These are phyloP conservation scores for Mesostigma viride DNA, from an alignment of 139 green algal species.

Conservation along the genomic window DNA sequence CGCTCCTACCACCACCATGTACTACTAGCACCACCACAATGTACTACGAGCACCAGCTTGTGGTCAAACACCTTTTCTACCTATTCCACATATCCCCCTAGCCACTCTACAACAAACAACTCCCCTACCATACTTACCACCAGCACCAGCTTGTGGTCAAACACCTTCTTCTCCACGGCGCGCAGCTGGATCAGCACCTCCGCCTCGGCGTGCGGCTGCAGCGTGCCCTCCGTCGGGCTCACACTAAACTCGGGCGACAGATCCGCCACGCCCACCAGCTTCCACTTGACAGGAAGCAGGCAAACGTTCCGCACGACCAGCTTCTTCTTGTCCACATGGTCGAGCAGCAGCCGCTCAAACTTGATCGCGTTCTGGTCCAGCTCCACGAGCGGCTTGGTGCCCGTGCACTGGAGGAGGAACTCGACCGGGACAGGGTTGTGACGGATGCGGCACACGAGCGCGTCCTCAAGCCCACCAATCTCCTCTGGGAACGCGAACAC, in stretches of 20 bases:
- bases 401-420: constrained; percentile 51
- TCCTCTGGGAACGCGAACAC: constrained; percentile 50
- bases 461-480: constrained; percentile 33
- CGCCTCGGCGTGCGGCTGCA: constrained; percentile 37
- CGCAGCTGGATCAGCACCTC: constrained; percentile 48
- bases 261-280: constrained; percentile 37
- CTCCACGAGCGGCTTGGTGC: constrained; percentile 44
- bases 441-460: constrained; percentile 45
- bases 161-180: constrained; percentile 41
- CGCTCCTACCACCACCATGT: no score
- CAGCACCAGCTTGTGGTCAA: constrained; percentile 41
- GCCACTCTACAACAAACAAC: no score
- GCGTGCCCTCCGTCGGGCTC: constrained; percentile 31
- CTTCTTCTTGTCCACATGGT: constrained; percentile 39
- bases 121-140: no score
- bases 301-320: constrained; percentile 54
- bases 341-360: constrained; percentile 59
- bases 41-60: constrained; percentile 35
- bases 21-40: no score
- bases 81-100: no score
- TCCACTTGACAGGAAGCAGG: constrained; percentile 62
- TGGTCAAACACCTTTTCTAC: no score
- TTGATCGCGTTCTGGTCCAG: constrained; percentile 29
- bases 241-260: constrained; percentile 49
- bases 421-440: constrained; percentile 56